Conservation (phyloP, 176 grass and related monocot genomes). For the Typha latifolia region DNA sequence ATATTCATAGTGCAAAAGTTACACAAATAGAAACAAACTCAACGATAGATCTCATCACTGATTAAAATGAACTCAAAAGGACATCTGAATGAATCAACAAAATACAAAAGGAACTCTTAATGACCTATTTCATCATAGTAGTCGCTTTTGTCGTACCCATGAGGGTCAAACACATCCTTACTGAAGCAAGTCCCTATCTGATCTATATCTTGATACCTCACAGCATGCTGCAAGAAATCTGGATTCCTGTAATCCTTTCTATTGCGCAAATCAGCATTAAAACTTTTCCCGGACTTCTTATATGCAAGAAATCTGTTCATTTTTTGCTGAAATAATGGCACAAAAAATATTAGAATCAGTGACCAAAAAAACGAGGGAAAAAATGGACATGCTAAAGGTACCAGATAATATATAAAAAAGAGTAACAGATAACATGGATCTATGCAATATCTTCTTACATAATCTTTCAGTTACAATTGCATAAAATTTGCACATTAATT, state of each 20-base stretch:
- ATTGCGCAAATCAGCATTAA: conserved; percentile 90
- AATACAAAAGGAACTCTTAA: neutral
- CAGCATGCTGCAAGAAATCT: conserved; percentile 93
- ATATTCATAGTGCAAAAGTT: no score
- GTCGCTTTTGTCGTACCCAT: conserved; percentile 73
- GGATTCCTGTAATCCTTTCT: conserved; percentile 95
- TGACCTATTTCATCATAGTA: conserved; percentile 88
- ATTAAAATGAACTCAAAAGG: neutral
- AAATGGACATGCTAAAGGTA: neutral
- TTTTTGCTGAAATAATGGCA: conserved; percentile 50
- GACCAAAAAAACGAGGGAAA: conserved; percentile 8
- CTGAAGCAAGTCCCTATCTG: conserved; percentile 88
- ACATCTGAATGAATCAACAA: neutral
- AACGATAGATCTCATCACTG: neutral
- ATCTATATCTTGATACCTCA: conserved; percentile 97
- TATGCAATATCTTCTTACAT: no score
- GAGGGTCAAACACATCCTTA: conserved; percentile 93
- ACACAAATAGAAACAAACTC: no score
- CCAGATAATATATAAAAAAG: no score
- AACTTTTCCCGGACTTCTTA: conserved; percentile 74
- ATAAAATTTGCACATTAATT: no score
- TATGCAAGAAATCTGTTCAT: conserved; percentile 74
- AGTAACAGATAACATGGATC: no score
- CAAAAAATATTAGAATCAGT: neutral
- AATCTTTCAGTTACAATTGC: no score